Conservation (phyloP, 106 monocot genomes). For the Dioscorea dumetorum region DNA sequence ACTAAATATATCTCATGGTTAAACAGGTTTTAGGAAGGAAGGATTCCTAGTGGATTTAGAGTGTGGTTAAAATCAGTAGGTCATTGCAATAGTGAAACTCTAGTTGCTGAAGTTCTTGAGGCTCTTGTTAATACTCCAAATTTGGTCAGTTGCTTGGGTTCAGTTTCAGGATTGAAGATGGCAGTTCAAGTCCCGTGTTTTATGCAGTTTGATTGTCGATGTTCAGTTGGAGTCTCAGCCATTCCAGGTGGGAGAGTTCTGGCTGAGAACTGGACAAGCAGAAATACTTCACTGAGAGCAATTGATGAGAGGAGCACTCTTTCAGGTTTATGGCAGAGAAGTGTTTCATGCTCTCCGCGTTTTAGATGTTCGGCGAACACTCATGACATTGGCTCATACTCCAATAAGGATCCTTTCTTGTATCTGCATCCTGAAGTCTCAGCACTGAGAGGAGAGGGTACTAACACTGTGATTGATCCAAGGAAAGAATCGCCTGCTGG, state of each 20-base stretch:
- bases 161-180: conserved; percentile 8
- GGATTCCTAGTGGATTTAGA: too few species aligned
- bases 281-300: conserved; percentile 3
- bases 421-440: conserved; percentile 79
- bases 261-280: not conserved
- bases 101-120: too few species aligned
- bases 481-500: conserved; percentile 3
- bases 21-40: too few species aligned
- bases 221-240: conserved; percentile 8
- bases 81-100: too few species aligned
- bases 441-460: conserved; percentile 61
- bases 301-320: conserved; percentile 3
- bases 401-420: conserved; percentile 66
- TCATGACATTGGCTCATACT: conserved; percentile 17
- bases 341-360: not conserved
- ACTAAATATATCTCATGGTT: too few species aligned
- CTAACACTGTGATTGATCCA: conserved; percentile 7
- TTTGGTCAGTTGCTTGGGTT: too few species aligned
- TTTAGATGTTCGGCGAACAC: conserved; percentile 32
- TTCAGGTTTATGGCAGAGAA: not conserved
- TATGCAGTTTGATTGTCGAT: conserved; percentile 1
- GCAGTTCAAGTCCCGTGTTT: conserved; percentile 9
- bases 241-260: conserved; percentile 14
- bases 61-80: too few species aligned
- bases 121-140: too few species aligned